Evolutionary conservation across 345 rosid genomes (phyloP).

Genomic region (Syzygium aqueum): DNA sequence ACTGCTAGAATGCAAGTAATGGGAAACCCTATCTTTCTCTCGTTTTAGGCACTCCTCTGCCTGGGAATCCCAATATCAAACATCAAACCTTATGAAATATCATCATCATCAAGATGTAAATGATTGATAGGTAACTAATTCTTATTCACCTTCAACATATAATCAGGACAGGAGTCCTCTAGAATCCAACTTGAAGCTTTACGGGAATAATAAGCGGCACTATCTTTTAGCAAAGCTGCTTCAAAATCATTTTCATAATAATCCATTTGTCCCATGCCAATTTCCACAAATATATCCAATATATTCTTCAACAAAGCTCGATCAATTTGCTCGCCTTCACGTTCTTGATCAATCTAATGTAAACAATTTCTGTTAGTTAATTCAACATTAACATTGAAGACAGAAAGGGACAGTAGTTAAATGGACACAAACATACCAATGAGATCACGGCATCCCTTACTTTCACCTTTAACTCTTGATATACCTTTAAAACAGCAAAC

Average conservation of each 20-base stretch:
- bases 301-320: conserved; percentile 56
- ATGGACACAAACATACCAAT: conserved; percentile 26
- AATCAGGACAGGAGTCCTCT: conserved; percentile 56
- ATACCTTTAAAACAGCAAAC: conserved; percentile 23
- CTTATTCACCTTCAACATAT: conserved; percentile 38
- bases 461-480: conserved; percentile 27
- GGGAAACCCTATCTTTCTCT: conserved; percentile 86
- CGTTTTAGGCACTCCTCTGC: conserved; percentile 88
- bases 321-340: conserved; percentile 57
- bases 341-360: conserved; percentile 44
- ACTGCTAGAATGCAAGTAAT: conserved; percentile 82
- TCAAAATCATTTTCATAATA: conserved; percentile 52
- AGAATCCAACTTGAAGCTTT: conserved; percentile 61
- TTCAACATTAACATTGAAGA: not conserved
- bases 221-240: conserved; percentile 41
- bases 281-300: conserved; percentile 49
- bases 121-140: not conserved
- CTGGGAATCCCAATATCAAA: conserved; percentile 27
- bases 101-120: not conserved
- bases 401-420: not conserved
- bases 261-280: conserved; percentile 44
- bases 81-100: not conserved
- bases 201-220: conserved; percentile 52
- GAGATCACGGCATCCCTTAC: conserved; percentile 47
- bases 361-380: not conserved